Percentiles rank a stretch among this genome's conserved stretches.
These are phyloP conservation scores for Kondoa malvinella DNA, from an alignment of 768 basidiomycete species.

Conservation along the genomic window DNA sequence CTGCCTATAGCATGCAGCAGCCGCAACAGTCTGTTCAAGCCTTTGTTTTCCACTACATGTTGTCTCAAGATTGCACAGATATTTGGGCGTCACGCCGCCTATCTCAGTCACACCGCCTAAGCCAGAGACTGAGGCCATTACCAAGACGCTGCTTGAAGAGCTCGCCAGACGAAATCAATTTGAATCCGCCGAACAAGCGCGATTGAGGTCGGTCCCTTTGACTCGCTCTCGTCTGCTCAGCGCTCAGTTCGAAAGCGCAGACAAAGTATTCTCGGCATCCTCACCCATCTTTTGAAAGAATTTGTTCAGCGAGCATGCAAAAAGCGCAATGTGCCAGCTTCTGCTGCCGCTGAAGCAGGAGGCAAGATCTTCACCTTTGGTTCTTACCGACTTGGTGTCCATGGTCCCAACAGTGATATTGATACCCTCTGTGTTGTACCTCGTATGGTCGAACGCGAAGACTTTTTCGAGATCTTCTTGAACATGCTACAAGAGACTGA, in stretches of 20 bases:
- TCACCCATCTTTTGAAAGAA: constrained; percentile 74
- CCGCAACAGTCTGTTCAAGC: background rate
- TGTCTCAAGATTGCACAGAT: background rate
- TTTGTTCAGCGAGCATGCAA: constrained; percentile 75
- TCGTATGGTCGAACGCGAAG: constrained; percentile 83
- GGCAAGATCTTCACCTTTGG: constrained; percentile 99
- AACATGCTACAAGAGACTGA: constrained; percentile 68
- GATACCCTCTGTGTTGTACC: constrained; percentile 97
- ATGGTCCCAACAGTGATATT: constrained; percentile 88
- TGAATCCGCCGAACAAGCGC: constrained; percentile 72
- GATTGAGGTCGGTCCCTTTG: constrained; percentile 52
- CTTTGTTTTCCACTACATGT: background rate
- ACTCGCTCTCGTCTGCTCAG: background rate
- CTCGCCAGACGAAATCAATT: constrained; percentile 68
- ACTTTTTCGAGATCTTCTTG: constrained; percentile 86
- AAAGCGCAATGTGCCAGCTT: constrained; percentile 64
- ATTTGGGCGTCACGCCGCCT: constrained; percentile 36
- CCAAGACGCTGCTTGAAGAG: constrained; percentile 73
- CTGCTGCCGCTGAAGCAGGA: constrained; percentile 72
- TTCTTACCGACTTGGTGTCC: constrained; percentile 91
- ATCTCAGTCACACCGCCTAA: constrained; percentile 45
- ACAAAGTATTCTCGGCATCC: constrained; percentile 78
- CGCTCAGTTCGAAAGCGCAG: constrained; percentile 35
- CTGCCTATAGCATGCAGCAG: background rate
- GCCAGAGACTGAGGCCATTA: constrained; percentile 47